Percentiles rank a stretch among this genome's conserved stretches.
These are phyloP conservation scores for Holtermannia corniformis DNA, from an alignment of 768 basidiomycete species.

Conservation along the genomic window DNA sequence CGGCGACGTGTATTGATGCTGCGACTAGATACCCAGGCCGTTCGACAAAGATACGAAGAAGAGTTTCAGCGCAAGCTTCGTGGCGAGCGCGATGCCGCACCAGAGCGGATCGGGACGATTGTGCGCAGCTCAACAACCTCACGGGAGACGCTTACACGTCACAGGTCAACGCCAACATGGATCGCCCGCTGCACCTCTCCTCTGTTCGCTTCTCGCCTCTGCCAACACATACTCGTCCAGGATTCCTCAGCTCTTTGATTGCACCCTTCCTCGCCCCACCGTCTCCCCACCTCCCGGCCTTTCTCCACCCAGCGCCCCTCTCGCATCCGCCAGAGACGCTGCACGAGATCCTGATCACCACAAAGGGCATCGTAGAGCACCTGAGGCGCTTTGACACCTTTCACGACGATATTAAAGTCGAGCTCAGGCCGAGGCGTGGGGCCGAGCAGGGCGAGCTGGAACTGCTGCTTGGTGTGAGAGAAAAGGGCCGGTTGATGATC, in stretches of 20 bases:
- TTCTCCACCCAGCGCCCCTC: constrained; percentile 30
- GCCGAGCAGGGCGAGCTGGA: constrained; percentile 38
- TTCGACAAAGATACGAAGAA: constrained; percentile 64
- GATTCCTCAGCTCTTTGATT: constrained; percentile 73
- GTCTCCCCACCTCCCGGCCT: constrained; percentile 19
- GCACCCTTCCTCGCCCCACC: constrained; percentile 50
- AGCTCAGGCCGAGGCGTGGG: constrained; percentile 49
- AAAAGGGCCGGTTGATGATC: constrained; percentile 64
- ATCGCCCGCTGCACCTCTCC: constrained; percentile 58
- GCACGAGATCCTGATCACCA: constrained; percentile 59
- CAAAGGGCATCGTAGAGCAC: constrained; percentile 56
- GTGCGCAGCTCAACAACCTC: constrained; percentile 43
- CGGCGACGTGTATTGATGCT: background rate
- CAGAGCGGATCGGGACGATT: constrained; percentile 55
- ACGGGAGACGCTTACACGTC: background rate
- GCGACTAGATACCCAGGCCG: constrained; percentile 48
- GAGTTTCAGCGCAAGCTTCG: constrained; percentile 58
- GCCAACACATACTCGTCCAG: constrained; percentile 53
- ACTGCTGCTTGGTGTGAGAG: constrained; percentile 47
- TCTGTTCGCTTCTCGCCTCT: constrained; percentile 77
- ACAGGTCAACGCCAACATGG: constrained; percentile 60
- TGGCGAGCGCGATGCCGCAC: constrained; percentile 69
- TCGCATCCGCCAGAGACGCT: constrained; percentile 46
- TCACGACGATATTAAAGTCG: constrained; percentile 58
- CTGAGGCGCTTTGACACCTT: constrained; percentile 73